Evolutionary conservation across 495 filamentous ascomycete species (phyloP).

Genomic region (Daldinia bambusicola): DNA sequence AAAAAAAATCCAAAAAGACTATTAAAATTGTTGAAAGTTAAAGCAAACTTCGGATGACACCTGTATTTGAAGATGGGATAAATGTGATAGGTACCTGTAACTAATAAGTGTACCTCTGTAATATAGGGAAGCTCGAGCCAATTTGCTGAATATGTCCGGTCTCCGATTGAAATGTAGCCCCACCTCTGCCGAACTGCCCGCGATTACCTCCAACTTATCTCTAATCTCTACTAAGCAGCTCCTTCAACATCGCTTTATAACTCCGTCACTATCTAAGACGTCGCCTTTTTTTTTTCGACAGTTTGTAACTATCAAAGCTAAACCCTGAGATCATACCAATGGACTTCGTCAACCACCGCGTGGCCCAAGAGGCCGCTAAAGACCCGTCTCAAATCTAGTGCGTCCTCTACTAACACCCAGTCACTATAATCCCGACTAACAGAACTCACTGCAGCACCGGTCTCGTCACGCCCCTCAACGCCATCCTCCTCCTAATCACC

Average conservation of each 20-base stretch:
- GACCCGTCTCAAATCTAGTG: constrained; percentile 40
- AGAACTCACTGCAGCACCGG: constrained; percentile 55
- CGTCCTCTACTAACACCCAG: constrained; percentile 42
- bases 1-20: background rate
- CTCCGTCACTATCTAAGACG: background rate
- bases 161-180: background rate
- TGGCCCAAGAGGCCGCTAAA: constrained; percentile 60
- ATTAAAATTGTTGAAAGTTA: background rate
- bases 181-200: constrained; percentile 1
- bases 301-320: background rate
- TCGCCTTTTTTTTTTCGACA: background rate
- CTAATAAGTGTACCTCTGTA: too few relatives aligned
- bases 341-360: constrained; percentile 67
- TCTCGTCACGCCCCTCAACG: constrained; percentile 81
- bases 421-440: constrained; percentile 17
- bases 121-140: constrained; percentile 9
- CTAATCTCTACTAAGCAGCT: background rate
- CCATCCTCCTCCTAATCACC: constrained; percentile 75
- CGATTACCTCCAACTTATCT: background rate
- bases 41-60: background rate
- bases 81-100: too few relatives aligned
- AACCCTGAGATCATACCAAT: constrained; percentile 43
- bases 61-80: background rate
- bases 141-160: background rate
- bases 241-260: background rate